A percentile compares a stretch with the other conserved stretches of the same genome.
phyloP scores from a whole-genome alignment of 805 yeast species.

The Candida palmyrensis region DNA sequence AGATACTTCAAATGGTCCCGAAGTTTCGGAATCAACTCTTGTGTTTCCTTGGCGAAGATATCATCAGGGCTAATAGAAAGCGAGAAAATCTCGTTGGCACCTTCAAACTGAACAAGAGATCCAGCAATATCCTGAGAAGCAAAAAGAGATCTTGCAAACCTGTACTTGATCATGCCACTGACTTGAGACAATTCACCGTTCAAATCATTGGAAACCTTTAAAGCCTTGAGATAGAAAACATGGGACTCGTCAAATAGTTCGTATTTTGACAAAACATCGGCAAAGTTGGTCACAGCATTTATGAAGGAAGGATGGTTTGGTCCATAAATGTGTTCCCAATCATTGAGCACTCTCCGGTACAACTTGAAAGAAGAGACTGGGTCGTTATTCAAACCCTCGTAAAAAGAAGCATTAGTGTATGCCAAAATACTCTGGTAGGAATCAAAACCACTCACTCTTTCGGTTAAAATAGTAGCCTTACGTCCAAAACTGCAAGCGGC shows the following conservation, averaged over 20 bases:
- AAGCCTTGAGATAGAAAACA: conserved; percentile 48
- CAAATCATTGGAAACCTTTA: conserved; percentile 43
- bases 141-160: conserved; percentile 33
- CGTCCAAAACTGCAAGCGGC: conserved; percentile 65
- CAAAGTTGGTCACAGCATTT: conserved; percentile 58
- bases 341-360: conserved; percentile 52
- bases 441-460: conserved; percentile 79
- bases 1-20: conserved; percentile 31
- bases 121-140: conserved; percentile 44
- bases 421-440: conserved; percentile 69
- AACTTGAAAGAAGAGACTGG: conserved; percentile 57
- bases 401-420: conserved; percentile 67
- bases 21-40: conserved; percentile 58
- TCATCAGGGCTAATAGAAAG: conserved; percentile 64
- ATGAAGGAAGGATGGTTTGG: conserved; percentile 66
- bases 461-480: conserved; percentile 66
- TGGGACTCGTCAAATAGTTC: conserved; percentile 45
- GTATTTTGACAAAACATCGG: conserved; percentile 48
- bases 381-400: conserved; percentile 59
- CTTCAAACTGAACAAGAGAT: conserved; percentile 52
- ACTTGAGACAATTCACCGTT: conserved; percentile 59
- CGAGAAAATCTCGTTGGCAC: conserved; percentile 54
- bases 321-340: conserved; percentile 56
- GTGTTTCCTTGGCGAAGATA: conserved; percentile 59
- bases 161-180: conserved; percentile 63